Base-by-base conservation (phyloP, 106 monocot species). In the Phalaenopsis aphrodite region DNA sequence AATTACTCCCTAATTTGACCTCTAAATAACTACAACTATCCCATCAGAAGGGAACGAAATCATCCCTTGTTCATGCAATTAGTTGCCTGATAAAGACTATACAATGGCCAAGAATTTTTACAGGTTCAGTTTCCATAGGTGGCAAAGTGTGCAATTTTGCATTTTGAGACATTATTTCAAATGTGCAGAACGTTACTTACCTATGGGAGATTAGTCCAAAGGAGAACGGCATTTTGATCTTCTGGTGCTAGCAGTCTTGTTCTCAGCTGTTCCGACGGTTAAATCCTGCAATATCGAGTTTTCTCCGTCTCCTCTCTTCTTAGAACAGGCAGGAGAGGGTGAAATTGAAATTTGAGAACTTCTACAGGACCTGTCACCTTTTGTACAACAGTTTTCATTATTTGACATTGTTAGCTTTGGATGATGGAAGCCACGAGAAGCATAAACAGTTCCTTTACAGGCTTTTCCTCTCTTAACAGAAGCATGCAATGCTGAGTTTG, bases 161-260 rank as follows among this genome's bases (percentile, higher is more conserved):
- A 30, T 30, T 30, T 30, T 30, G 3, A 52, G 10, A 52, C 11
- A 52, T 12, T 12, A 12, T 52, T 14, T 12, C 3, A 52, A 52
- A 52, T 10, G 10, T 52, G 52, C 52, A 52, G 11, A 12, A 52
- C 11, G 14, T 52, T 52, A 52, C 12, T 52, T 52, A 52, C 3
- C 52, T 12, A 12, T 52, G n/a, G 21, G 61, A 1, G 21, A 61
- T 61, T 57, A 81, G 19, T 75, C 57, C 56, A 36, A 58, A 43
- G 19, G 12, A 16, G 75, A 56, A 2, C 75, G 75, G 56, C 57
- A 74, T 58, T 73, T 75, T 56, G 75, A 69, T 81, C 75, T 81
- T 81, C 75, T 75, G 42, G 75, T 58, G 7, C 55, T 57, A 74
- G 55, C n/a, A 72, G 7, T 15, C 57, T 56, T 72, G 75, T 38